These are phyloP conservation scores for Chlorella sp. DNA, from an alignment of 139 green algal species.

Conservation along the genomic window DNA sequence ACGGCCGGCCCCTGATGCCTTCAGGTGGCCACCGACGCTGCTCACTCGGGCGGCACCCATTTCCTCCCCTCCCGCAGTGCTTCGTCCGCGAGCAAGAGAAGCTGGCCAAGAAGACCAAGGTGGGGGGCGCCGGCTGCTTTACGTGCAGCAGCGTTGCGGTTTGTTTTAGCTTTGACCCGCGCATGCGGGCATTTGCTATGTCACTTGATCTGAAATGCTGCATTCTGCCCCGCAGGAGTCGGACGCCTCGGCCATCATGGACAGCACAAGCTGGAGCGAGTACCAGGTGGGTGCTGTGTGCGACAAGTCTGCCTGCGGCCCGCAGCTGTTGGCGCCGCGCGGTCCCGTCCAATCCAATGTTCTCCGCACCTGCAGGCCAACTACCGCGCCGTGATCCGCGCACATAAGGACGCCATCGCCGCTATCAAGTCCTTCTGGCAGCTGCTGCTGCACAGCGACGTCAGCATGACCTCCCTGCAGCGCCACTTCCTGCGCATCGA, in stretches of 20 bases:
- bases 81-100: constrained; percentile 26
- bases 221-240: neutral
- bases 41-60: too few species aligned
- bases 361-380: neutral
- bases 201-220: too few species aligned
- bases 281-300: neutral
- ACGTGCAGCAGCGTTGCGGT: too few species aligned
- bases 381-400: neutral
- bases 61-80: neutral
- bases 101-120: constrained; percentile 9
- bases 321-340: too few species aligned
- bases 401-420: neutral
- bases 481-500: constrained; percentile 1
- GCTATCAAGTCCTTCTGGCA: constrained; percentile 22
- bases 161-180: too few species aligned
- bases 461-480: neutral
- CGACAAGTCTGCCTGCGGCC: neutral
- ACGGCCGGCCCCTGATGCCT: too few species aligned
- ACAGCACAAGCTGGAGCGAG: neutral
- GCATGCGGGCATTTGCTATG: too few species aligned
- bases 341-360: too few species aligned
- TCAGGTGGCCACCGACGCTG: too few species aligned
- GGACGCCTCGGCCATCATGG: neutral
- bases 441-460: constrained; percentile 18
- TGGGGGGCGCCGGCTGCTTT: too few species aligned